A percentile compares a stretch with the other conserved stretches of the same genome.
Conservation (phyloP, 164 flowering plant species). For the Brasenia schreberi region DNA sequence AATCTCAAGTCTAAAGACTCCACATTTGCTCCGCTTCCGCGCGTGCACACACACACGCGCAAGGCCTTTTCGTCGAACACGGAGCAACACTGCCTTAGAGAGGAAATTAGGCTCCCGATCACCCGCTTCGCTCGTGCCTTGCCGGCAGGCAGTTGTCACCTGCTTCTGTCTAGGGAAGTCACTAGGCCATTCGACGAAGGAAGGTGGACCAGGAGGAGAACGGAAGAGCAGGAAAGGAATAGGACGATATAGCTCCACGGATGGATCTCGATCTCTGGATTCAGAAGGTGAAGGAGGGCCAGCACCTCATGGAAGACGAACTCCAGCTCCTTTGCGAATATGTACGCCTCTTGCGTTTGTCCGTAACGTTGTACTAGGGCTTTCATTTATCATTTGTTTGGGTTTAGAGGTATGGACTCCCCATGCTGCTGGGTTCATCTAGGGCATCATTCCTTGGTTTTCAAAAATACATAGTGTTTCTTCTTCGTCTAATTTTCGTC, state of each 20-base stretch:
- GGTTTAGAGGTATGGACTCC: neutral
- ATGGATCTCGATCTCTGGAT: constrained; percentile 60
- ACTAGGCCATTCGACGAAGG: too few species aligned
- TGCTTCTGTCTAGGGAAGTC: too few species aligned
- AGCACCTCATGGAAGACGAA: constrained; percentile 45
- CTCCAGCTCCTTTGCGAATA: constrained; percentile 53
- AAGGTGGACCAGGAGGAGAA: neutral
- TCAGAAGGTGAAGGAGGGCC: constrained; percentile 48
- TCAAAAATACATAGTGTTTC: neutral
- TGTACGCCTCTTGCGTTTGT: constrained; percentile 11
- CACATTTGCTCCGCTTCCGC: too few species aligned
- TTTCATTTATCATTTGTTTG: neutral
- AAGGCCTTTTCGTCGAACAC: too few species aligned
- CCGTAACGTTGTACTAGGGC: neutral
- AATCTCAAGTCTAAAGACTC: too few species aligned
- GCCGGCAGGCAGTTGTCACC: too few species aligned
- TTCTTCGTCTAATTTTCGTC: neutral
- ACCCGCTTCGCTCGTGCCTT: too few species aligned
- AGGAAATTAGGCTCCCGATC: too few species aligned
- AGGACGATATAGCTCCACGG: neutral
- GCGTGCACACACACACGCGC: too few species aligned
- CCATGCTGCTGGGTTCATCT: neutral
- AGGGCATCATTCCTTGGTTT: neutral
- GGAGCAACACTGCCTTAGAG: too few species aligned
- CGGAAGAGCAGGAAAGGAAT: neutral